Base-by-base conservation (phyloP, 208 protist species). In the Acanthamoeba healyi region DNA sequence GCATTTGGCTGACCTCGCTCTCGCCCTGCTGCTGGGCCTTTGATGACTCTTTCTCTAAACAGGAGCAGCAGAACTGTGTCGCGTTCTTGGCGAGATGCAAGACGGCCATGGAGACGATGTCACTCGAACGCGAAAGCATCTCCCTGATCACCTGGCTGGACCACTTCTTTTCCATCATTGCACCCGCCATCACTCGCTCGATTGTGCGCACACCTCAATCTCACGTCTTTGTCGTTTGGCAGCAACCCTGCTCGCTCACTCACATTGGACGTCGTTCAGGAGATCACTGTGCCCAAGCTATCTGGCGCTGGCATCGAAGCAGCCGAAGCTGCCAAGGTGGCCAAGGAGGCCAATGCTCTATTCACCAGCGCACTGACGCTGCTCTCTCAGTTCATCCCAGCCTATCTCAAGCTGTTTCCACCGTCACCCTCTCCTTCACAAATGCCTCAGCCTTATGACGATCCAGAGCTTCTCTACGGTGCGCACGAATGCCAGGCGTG, bases 301-400 rank as follows among this genome's bases (percentile, higher is more conserved):
- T 32, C 74, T n/a, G 26, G n/a, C 26, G 46, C 42, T n/a, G 74
- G 74, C 38, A 58, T 84, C 15, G 42, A 58, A 38, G 74, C 26
- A 3, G 22, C 19, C 44, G 74, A 84, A 26, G 74, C 44, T 0
- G 26, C 74, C 0, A 12, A 5, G 38, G 10, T 84, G 3, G 4
- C 74, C 3, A 40, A 84, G 24, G 42, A 84, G 44, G 74, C 44
- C 74, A 84, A 84, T 22, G 74, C 74, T 12, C 74, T 84, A 44
- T 58, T 84, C 29, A 19, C 38, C 0, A 22, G 46, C 19, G 74
- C 74, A 17, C n/a, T 84, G 17, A 24, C n/a, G 10, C 24, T 84
- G 5, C 42, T 84, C 2, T 56, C 74, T 0, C 74, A n/a, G 9
- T 84, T 84, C 42, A 22, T 84, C 15, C 0, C 74, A 2, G 5